Base-by-base conservation (phyloP, 1,284 basidiomycete genomes). In the Trichosporon sp. region DNA sequence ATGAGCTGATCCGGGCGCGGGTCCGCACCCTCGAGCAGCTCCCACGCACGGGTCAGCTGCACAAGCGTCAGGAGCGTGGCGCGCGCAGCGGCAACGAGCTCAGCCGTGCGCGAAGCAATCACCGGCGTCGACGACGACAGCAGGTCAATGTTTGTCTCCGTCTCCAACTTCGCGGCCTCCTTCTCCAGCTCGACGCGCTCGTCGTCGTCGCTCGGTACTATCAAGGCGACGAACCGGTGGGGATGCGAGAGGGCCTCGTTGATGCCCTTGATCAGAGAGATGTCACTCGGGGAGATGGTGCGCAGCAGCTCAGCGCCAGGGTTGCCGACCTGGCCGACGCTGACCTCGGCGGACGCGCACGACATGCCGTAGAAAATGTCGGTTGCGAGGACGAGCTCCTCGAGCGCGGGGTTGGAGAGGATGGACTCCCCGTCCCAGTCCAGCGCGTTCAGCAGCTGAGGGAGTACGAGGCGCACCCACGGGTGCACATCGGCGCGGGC, bases 211-310 rank as follows among this genome's bases (percentile, higher is more conserved):
- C 91, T 85, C 2, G 92, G 90, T 71, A 95, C 92, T 70, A 96
- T 85, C 47, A 93, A 85, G 68, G 89, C 90, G 0, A 89, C 88
- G 23, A 97, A 87, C 74, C 93, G 90, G 75, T 93, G 91, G 7
- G 95, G 94, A 82, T 97, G 95, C 0, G 92, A 91, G 65, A 96
- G 86, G 0, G 93, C 91, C 75, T 95, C 94, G 78, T 93, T 93
- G 68, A 96, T 82, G 71, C 94, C 91, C 77, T 93, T 92, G 0
- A 98, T 84, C n/a, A 95, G 87, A 42, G 87, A 83, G 21, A 95
- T 84, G 0, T 89, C 89, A 68, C 87, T 88, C 1, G 85, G 84
- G 1, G 88, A 87, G 78, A 92, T 92, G 13, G 87, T 87, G 0
- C 86, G 85, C 42, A 94, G 84, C 1, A 92, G 66, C 23, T 34